These are phyloP conservation scores for Bisporella sp. DNA, from an alignment of 2,329 filamentous ascomycete genomes.

Conservation along the genomic window DNA sequence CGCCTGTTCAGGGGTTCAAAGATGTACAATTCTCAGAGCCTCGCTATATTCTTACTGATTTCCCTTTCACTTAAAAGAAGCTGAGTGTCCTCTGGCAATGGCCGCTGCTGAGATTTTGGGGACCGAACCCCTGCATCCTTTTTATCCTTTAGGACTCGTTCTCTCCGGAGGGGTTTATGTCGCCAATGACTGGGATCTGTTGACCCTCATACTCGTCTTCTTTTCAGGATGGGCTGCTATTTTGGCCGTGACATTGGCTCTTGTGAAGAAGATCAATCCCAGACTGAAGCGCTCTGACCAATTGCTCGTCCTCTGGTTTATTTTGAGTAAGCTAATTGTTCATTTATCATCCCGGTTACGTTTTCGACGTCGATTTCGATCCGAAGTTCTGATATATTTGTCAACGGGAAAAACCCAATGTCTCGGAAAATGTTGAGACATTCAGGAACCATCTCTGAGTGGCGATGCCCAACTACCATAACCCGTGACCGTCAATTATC, in stretches of 20 bases:
- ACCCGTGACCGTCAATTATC: too few relatives aligned
- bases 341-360: not conserved
- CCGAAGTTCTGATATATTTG: too few relatives aligned
- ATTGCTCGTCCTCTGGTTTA: constrained; percentile 23
- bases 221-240: constrained; percentile 14
- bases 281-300: constrained; percentile 15
- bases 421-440: not conserved
- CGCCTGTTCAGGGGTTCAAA: too few relatives aligned
- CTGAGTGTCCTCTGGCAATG: too few relatives aligned
- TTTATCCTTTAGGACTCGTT: constrained; percentile 16
- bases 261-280: constrained; percentile 14
- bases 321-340: constrained; percentile 18
- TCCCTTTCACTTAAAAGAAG: too few relatives aligned
- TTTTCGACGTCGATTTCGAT: too few relatives aligned
- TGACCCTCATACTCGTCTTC: constrained; percentile 18
- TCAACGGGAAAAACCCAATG: too few relatives aligned
- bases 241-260: constrained; percentile 10
- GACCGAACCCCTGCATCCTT: constrained; percentile 8
- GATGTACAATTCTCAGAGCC: too few relatives aligned
- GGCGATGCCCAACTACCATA: too few relatives aligned
- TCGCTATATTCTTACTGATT: too few relatives aligned
- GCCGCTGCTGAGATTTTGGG: too few relatives aligned
- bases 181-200: constrained; percentile 14
- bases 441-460: constrained; percentile 34
- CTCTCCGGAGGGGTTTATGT: constrained; percentile 18